phyloP scores from a whole-genome alignment of 352 stramenopile genomes.

The Globisporangium takayamanum region DNA sequence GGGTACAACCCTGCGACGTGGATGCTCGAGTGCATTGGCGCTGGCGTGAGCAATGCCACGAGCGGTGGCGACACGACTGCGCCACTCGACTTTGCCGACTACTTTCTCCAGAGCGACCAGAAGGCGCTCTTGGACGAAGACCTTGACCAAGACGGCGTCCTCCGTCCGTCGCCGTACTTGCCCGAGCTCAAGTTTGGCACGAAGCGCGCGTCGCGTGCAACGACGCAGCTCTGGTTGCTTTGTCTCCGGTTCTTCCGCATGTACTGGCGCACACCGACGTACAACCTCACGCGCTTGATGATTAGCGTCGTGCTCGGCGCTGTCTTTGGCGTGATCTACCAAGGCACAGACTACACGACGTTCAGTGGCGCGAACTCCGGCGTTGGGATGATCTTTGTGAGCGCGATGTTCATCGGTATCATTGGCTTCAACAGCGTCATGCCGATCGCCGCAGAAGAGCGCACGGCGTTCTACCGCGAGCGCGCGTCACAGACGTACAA shows the following conservation, averaged over 20 bases:
- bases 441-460: slow-evolving; percentile 70
- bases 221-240: slow-evolving; percentile 34
- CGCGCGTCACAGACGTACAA: slow-evolving; percentile 89
- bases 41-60: slow-evolving; percentile 9
- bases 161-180: slow-evolving; percentile 21
- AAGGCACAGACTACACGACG: slow-evolving; percentile 41
- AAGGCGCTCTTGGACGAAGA: slow-evolving; percentile 31
- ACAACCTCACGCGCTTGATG: slow-evolving; percentile 76
- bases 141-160: slow-evolving; percentile 35
- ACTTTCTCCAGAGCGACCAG: slow-evolving; percentile 32
- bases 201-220: slow-evolving; percentile 24
- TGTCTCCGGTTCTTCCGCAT: slow-evolving; percentile 56
- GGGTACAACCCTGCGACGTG: slow-evolving; percentile 28
- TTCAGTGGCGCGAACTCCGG: slow-evolving; percentile 35
- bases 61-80: too few species aligned
- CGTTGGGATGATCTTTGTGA: slow-evolving; percentile 79
- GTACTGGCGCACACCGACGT: slow-evolving; percentile 84
- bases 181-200: slow-evolving; percentile 34
- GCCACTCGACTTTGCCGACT: slow-evolving; percentile 30
- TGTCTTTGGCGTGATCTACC: slow-evolving; percentile 74
- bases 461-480: slow-evolving; percentile 91
- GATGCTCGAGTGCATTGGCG: slow-evolving; percentile 20
- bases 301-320: slow-evolving; percentile 62
- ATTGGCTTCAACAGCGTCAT: slow-evolving; percentile 79
- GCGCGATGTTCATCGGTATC: slow-evolving; percentile 74